These are phyloP conservation scores for Yamadazyma kanchanaburiensis DNA, from an alignment of 1,139 yeast species.

Conservation along the genomic window DNA sequence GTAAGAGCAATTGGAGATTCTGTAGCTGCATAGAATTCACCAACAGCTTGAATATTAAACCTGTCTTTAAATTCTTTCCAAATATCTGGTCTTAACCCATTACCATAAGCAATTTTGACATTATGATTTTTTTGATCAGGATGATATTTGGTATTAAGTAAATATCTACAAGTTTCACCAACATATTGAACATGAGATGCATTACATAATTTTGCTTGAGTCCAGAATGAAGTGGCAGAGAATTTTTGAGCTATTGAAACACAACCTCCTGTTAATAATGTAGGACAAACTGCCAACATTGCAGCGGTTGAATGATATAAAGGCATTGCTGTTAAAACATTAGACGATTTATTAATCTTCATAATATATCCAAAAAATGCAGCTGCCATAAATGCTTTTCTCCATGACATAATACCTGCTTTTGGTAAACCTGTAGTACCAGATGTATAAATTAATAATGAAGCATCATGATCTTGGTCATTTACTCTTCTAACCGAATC, in stretches of 20 bases:
- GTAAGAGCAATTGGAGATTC: slow-evolving; percentile 94
- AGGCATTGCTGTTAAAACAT: slow-evolving; percentile 91
- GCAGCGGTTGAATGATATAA: slow-evolving; percentile 94
- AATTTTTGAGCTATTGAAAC: slow-evolving; percentile 80
- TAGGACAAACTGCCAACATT: slow-evolving; percentile 77
- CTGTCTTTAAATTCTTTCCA: slow-evolving; percentile 80
- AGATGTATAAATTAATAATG: slow-evolving; percentile 80
- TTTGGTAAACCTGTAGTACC: slow-evolving; percentile 97
- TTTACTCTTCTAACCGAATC: slow-evolving; percentile 54
- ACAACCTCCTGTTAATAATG: slow-evolving; percentile 63
- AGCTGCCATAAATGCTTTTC: slow-evolving; percentile 72
- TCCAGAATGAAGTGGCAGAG: slow-evolving; percentile 86
- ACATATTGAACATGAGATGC: slow-evolving; percentile 91
- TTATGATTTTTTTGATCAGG: slow-evolving; percentile 68
- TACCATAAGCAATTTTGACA: slow-evolving; percentile 79
- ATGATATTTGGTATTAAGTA: slow-evolving; percentile 61
- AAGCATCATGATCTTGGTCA: slow-evolving; percentile 59
- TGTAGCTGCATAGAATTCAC: slow-evolving; percentile 93
- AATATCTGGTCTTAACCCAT: slow-evolving; percentile 89
- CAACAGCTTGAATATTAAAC: slow-evolving; percentile 71
- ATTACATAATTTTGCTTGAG: slow-evolving; percentile 67
- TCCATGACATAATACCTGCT: slow-evolving; percentile 93
- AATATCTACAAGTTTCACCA: slow-evolving; percentile 92
- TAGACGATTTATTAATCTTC: slow-evolving; percentile 52
- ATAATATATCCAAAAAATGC: slow-evolving; percentile 67